Evolutionary conservation across 225 moss, liverwort and hornwort genomes (phyloP), one percentile per base, ranked within the genome.

Genomic region (Marchantia paleacea): DNA sequence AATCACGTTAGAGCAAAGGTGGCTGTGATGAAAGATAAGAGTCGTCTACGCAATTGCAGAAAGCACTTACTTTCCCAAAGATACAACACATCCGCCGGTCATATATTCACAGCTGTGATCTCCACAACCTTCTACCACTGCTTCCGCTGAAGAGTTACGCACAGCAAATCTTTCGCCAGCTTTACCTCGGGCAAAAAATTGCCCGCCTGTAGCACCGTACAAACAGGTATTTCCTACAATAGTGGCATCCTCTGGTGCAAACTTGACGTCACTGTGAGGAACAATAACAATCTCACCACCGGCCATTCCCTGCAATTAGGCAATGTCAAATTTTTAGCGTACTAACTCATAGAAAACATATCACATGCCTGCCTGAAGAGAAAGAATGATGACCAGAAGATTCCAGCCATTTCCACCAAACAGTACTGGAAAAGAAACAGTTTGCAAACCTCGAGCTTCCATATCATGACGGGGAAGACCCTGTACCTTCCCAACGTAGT

Each of bases 141-240:
- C 95, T 86, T 94, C 94, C 52, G 95, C 99, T 77, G 92, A 75
- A 63, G 99, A 99, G 77, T 99, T 99, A 68, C 99, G 90, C 12
- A 99, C 99, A n/a, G 99, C 95, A 83, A 99, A 99, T 68, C 99
- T 86, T 87, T 99, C 99, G 50, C 99, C 99, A 25, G 99, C 95
- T 85, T 89, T 95, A 10, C 99, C 99, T 53, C 88, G 88, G 6
- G 92, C 99, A 77, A 95, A 99, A 71, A 95, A 79, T 82, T 99
- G 95, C 24, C 99, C 99, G n/a, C 99, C 99, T 20, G 99, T 99
- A 26, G 99, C 99, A 84, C 99, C 99, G 79, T 99, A 95, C 81
- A 99, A 89, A 81, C 99, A 99, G 19, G 95, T 99, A 73, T 99
- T 99, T 60, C 95, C 99, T 22, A 94, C 86, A 29, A 95, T 92